Evolutionary conservation across 768 basidiomycete genomes (phyloP).

Genomic region (Steccherinum ochraceum): DNA sequence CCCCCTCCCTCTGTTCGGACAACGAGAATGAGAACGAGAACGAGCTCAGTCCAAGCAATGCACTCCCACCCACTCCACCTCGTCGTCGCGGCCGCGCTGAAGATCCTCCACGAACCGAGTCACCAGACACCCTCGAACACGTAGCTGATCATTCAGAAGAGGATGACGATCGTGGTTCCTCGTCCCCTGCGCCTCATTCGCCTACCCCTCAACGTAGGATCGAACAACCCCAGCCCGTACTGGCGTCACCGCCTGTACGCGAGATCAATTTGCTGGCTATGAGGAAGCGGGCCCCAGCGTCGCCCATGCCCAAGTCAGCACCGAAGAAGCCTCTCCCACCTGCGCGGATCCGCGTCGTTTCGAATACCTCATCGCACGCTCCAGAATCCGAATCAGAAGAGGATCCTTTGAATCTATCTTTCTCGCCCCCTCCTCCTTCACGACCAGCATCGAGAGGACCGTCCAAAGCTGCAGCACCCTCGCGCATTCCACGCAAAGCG

Average conservation of each 20-base stretch:
- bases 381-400: not conserved
- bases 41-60: constrained; percentile 26
- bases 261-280: constrained; percentile 38
- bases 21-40: constrained; percentile 47
- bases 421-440: not conserved
- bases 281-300: constrained; percentile 49
- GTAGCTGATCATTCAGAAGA: too few relatives aligned
- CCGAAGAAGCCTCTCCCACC: constrained; percentile 58
- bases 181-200: not conserved
- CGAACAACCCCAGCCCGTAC: constrained; percentile 3
- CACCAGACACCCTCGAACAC: too few relatives aligned
- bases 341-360: constrained; percentile 25
- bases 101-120: not conserved
- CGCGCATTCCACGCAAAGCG: not conserved
- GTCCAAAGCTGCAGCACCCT: not conserved
- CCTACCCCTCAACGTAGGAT: not conserved
- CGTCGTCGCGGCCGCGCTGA: constrained; percentile 1
- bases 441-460: not conserved
- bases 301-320: constrained; percentile 49
- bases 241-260: not conserved
- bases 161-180: too few relatives aligned
- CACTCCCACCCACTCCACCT: constrained; percentile 4
- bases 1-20: constrained; percentile 73
- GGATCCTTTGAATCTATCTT: not conserved
- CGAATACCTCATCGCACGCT: not conserved